phyloP scores from a whole-genome alignment of 495 filamentous ascomycete genomes.

The Tetracladium setigerum region DNA sequence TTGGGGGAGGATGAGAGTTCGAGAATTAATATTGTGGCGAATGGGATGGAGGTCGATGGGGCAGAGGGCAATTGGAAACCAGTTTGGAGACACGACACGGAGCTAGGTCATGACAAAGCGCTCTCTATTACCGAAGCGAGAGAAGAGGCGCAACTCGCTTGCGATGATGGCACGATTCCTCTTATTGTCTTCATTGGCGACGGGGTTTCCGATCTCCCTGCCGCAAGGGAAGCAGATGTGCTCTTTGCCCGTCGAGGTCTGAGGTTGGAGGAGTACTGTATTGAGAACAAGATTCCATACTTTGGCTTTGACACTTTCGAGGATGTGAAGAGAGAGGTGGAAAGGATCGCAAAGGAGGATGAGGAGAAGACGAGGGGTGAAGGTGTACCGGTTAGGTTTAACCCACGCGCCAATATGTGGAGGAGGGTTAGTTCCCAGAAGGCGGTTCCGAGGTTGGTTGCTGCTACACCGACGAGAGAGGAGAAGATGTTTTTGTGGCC shows the following conservation, averaged over 20 bases:
- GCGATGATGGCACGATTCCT: slow-evolving; percentile 55
- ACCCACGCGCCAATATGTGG: slow-evolving; percentile 68
- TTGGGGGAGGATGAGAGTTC: slow-evolving; percentile 46
- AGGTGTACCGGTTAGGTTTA: slow-evolving; percentile 56
- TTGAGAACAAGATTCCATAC: slow-evolving; percentile 54
- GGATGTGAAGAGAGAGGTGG: slow-evolving; percentile 58
- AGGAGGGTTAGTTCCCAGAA: slow-evolving; percentile 51
- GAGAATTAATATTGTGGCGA: slow-evolving; percentile 64
- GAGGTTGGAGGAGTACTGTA: slow-evolving; percentile 64
- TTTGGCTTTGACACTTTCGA: slow-evolving; percentile 61
- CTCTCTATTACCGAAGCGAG: slow-evolving; percentile 56
- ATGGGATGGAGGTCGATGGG: slow-evolving; percentile 60
- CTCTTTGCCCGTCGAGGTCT: slow-evolving; percentile 65
- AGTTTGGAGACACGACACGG: slow-evolving; percentile 60
- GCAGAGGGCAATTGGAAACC: slow-evolving; percentile 50
- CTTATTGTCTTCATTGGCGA: slow-evolving; percentile 73
- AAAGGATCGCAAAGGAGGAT: slow-evolving; percentile 52
- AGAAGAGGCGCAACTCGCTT: slow-evolving; percentile 39
- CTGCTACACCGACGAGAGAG: slow-evolving; percentile 46
- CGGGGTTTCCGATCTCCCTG: slow-evolving; percentile 68
- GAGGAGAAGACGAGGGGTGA: slow-evolving; percentile 55
- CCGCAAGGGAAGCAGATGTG: slow-evolving; percentile 67
- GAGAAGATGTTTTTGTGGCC: slow-evolving; percentile 66
- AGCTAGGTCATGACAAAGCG: slow-evolving; percentile 66
- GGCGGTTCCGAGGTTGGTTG: slow-evolving; percentile 44